phyloP scores from a whole-genome alignment of 1,139 yeast genomes.

The Hansenula sp. region DNA sequence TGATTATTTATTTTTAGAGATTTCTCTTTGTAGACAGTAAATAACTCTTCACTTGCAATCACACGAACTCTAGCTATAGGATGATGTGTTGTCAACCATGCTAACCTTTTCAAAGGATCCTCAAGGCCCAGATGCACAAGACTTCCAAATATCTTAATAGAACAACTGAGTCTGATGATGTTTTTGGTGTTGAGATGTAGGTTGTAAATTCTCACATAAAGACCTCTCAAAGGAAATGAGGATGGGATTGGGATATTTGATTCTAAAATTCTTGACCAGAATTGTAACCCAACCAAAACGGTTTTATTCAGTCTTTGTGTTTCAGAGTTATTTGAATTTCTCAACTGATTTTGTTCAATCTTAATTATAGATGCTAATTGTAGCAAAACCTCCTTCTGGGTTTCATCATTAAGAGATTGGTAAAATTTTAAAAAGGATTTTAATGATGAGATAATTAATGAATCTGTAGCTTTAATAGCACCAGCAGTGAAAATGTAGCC shows the following conservation, averaged over 20 bases:
- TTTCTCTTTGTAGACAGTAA: constrained; percentile 28
- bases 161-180: constrained; percentile 29
- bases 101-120: constrained; percentile 27
- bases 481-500: constrained; percentile 60
- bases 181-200: constrained; percentile 46
- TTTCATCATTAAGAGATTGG: constrained; percentile 9
- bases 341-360: constrained; percentile 11
- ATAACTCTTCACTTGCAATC: constrained; percentile 33
- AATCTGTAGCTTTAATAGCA: constrained; percentile 50
- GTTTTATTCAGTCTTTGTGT: constrained; percentile 21
- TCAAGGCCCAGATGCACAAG: constrained; percentile 20
- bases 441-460: constrained; percentile 42
- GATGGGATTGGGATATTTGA: constrained; percentile 28
- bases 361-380: constrained; percentile 17
- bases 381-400: constrained; percentile 9
- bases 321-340: constrained; percentile 10
- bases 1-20: constrained; percentile 3
- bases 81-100: constrained; percentile 31
- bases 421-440: constrained; percentile 37
- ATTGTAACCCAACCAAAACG: constrained; percentile 24
- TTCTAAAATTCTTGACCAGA: constrained; percentile 27
- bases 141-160: constrained; percentile 35
- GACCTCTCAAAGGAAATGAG: constrained; percentile 33
- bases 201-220: constrained; percentile 53
- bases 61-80: constrained; percentile 26